Evolutionary conservation across 805 yeast species (phyloP).

Genomic region (Alloascoidea hylecoeti): DNA sequence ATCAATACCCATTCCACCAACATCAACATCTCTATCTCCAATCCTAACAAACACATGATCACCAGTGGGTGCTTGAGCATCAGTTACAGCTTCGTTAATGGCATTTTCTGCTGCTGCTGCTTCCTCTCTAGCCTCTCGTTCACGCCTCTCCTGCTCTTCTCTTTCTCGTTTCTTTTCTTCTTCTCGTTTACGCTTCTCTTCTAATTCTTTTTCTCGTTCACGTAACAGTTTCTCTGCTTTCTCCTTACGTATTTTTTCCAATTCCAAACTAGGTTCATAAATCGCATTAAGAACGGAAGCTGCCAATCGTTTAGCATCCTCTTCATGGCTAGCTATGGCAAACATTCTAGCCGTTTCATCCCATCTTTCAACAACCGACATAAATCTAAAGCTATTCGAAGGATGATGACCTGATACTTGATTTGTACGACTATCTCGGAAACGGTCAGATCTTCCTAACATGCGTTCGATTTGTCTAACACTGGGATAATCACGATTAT

Average conservation of each 20-base stretch:
- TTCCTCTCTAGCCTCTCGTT: constrained; percentile 14
- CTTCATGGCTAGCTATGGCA: constrained; percentile 25
- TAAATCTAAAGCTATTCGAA: constrained; percentile 8
- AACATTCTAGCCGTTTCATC: constrained; percentile 37
- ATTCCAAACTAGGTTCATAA: constrained; percentile 3
- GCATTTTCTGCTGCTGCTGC: constrained; percentile 13
- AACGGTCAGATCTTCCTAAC: neutral
- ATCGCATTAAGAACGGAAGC: constrained; percentile 10
- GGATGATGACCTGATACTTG: too few species aligned
- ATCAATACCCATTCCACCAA: constrained; percentile 83
- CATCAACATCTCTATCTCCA: constrained; percentile 70
- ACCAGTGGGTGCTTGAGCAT: constrained; percentile 9
- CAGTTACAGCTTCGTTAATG: constrained; percentile 7
- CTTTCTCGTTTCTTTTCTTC: constrained; percentile 10
- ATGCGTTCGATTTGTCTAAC: neutral
- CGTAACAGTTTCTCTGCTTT: constrained; percentile 13
- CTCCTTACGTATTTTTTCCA: constrained; percentile 9
- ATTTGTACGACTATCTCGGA: neutral
- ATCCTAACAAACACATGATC: constrained; percentile 42
- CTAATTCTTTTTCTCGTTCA: constrained; percentile 9
- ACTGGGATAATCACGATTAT: neutral
- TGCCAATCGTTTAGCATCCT: constrained; percentile 10
- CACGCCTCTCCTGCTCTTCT: constrained; percentile 16
- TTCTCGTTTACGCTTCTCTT: constrained; percentile 7
- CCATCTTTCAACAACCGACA: constrained; percentile 59